Evolutionary conservation across 306 rosid species (phyloP), one percentile per base, ranked within the genome.

Genomic region (Lablab purpureus): DNA sequence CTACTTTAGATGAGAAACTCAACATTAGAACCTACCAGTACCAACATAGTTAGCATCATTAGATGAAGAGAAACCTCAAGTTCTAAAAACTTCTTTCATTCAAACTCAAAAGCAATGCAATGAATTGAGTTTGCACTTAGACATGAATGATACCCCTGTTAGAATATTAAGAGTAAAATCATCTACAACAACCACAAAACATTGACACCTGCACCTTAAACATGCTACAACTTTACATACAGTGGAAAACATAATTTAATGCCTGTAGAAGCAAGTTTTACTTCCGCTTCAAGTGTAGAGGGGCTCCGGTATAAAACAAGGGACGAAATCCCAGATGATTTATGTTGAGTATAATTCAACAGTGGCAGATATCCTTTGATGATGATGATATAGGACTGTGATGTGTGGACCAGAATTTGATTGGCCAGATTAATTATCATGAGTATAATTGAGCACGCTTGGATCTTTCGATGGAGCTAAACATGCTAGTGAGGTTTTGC

Each of bases 221-320:
- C 87, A 83, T 78, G 32, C 89, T 85, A 86, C 84, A 73, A 41
- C 83, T 91, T 87, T 89, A 91, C 97, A 88, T 89, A 91, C 97
- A 88, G 88, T 80, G 84, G 87, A 83, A 81, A 82, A 55, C 63
- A 79, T 74, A 43, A 32, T 43, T 43, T 43, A 43, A 56, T 67
- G 80, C 77, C 75, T 77, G 49, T 50, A 52, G 86, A 71, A 80
- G 83, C 81, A 76, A 36, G 41, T 58, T 83, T 73, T 71, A 21
- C 76, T 83, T 85, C 81, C 13, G 70, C 58, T 77, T 79, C 80
- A 64, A 51, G 51, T 40, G 77, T 40, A 27, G 55, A 74, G 54
- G 55, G 71, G 81, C 80, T 36, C n/a, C 25, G 71, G 36, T 63
- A 40, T 34, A 37, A 54, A 67, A 32, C 7, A 62, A 0, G 71